Evolutionary conservation across 208 protist species (phyloP).

Genomic region (Chromosphaera perkinsii): DNA sequence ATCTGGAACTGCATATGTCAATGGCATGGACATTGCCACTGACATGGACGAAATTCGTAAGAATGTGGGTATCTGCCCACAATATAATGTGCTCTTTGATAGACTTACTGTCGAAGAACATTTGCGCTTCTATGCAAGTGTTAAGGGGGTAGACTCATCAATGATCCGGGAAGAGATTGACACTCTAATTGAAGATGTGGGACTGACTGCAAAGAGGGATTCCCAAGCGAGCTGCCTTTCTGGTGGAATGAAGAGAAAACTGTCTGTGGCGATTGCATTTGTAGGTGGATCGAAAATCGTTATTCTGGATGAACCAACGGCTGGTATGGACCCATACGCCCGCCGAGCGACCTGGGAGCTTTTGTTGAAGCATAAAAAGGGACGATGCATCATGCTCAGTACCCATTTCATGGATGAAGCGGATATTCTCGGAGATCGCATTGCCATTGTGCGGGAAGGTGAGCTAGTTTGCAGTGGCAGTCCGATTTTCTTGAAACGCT

Average conservation of each 20-base stretch:
- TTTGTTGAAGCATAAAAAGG: conserved; percentile 13
- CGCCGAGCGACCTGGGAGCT: conserved; percentile 28
- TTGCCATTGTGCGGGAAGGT: conserved; percentile 72
- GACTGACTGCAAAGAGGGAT: conserved; percentile 30
- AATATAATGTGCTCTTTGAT: conserved; percentile 53
- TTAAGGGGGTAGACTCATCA: conserved; percentile 35
- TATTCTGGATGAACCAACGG: conserved; percentile 7
- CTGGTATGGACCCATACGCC: conserved; percentile 26
- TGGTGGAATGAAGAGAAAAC: conserved; percentile 65
- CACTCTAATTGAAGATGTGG: conserved; percentile 17
- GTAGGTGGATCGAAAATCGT: conserved; percentile 51
- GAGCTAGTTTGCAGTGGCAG: conserved; percentile 5
- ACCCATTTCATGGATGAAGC: conserved; percentile 85
- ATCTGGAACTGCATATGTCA: conserved; percentile 22
- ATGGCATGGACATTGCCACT: conserved; percentile 32
- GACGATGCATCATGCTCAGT: conserved; percentile 16
- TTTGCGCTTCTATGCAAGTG: conserved; percentile 25
- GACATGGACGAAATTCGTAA: conserved; percentile 36
- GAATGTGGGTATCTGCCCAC: conserved; percentile 54
- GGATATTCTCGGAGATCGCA: conserved; percentile 78
- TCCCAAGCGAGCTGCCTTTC: conserved; percentile 12
- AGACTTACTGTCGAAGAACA: conserved; percentile 49
- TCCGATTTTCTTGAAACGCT: conserved; percentile 13
- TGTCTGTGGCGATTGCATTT: conserved; percentile 64
- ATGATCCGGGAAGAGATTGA: not conserved